Percentiles rank a stretch among this genome's conserved stretches.
These are phyloP conservation scores for Eustoma russellianum DNA, from an alignment of 257 asterid species.

Conservation along the genomic window DNA sequence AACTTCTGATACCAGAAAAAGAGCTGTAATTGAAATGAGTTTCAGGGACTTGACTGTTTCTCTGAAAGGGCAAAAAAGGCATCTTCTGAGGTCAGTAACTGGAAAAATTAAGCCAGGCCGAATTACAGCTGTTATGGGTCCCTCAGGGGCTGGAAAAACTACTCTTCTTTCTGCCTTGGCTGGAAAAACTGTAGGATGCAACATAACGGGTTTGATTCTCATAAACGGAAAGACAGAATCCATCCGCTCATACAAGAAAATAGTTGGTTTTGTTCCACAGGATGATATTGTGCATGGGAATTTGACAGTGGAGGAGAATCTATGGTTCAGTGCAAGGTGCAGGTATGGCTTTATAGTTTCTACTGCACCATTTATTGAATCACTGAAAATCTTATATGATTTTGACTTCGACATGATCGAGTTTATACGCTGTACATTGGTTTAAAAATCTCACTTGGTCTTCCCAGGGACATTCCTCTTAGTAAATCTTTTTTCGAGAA, in stretches of 20 bases:
- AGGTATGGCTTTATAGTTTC: slow-evolving; percentile 33
- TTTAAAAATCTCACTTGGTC: no score
- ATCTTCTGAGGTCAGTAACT: slow-evolving; percentile 59
- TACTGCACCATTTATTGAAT: not conserved
- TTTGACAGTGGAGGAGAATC: slow-evolving; percentile 92
- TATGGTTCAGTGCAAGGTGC: slow-evolving; percentile 96
- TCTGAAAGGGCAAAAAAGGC: slow-evolving; percentile 58
- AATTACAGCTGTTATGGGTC: slow-evolving; percentile 97
- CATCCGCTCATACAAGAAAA: slow-evolving; percentile 65
- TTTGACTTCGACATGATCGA: no score
- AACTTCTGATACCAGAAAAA: slow-evolving; percentile 28
- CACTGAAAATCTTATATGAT: no score
- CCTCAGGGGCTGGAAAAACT: slow-evolving; percentile 97
- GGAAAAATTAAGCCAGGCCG: slow-evolving; percentile 82
- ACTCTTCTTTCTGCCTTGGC: slow-evolving; percentile 93
- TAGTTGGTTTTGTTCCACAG: slow-evolving; percentile 92
- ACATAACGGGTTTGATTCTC: slow-evolving; percentile 48
- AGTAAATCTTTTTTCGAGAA: no score
- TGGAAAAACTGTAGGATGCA: slow-evolving; percentile 83
- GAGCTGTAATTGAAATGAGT: slow-evolving; percentile 60
- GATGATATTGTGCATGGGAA: slow-evolving; percentile 97
- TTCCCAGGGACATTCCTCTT: no score
- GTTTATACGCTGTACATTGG: no score
- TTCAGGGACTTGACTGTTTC: slow-evolving; percentile 71
- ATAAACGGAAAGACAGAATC: slow-evolving; percentile 64